Evolutionary conservation across 208 protist species (phyloP).

Genomic region (Acanthamoeba quina): DNA sequence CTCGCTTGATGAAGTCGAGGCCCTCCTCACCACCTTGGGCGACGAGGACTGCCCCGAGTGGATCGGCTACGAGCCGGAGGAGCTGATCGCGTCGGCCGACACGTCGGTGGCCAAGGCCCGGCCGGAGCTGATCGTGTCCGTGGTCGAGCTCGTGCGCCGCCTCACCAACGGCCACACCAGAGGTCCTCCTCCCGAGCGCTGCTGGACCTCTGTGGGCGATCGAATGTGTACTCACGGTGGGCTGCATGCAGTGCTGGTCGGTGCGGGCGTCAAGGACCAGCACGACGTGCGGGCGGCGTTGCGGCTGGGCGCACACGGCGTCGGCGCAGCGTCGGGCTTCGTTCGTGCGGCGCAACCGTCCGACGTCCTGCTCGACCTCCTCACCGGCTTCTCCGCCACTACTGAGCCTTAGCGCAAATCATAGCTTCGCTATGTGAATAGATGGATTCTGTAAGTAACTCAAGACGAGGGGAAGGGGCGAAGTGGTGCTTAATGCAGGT

Average conservation of each 20-base stretch:
- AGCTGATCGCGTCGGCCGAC: neutral
- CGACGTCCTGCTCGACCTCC: neutral
- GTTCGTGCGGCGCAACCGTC: neutral
- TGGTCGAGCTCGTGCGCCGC: neutral
- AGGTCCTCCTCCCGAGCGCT: neutral
- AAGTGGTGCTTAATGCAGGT: neutral
- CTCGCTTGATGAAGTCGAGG: neutral
- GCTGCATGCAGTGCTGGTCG: neutral
- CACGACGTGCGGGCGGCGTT: neutral
- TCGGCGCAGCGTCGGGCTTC: neutral
- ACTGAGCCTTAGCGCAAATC: too few relatives aligned
- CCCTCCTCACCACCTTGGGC: neutral
- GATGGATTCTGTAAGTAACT: too few relatives aligned
- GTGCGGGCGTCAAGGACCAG: constrained; percentile 1
- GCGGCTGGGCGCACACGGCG: neutral
- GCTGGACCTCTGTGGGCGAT: neutral
- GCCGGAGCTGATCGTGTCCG: neutral
- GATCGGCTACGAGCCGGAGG: neutral
- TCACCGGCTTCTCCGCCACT: neutral
- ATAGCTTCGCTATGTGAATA: too few relatives aligned
- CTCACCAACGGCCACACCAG: neutral
- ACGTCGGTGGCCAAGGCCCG: neutral
- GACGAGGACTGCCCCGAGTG: neutral
- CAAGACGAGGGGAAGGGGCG: too few relatives aligned
- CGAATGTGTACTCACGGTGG: neutral